Evolutionary conservation across 2,329 filamentous ascomycete genomes (phyloP).

Genomic region (Rosellinia necatrix): DNA sequence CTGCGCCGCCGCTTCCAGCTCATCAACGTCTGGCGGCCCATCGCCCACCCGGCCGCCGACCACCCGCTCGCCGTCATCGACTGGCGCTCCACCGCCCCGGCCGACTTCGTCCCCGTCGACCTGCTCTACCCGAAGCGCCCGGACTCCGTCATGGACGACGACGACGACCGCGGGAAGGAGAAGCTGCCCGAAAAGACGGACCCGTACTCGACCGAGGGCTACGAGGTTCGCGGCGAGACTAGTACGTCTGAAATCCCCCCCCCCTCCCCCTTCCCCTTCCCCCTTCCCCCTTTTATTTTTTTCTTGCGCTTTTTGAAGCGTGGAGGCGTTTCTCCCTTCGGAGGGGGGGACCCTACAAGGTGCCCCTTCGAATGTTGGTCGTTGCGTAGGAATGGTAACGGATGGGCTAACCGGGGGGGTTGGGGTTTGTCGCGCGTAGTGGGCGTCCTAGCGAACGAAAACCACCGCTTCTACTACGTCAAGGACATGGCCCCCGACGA

Average conservation of each 20-base stretch:
- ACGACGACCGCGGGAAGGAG: slow-evolving; percentile 65
- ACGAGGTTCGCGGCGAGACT: slow-evolving; percentile 66
- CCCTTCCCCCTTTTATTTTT: too few species aligned
- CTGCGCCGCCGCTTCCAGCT: slow-evolving; percentile 63
- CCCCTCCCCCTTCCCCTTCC: too few species aligned
- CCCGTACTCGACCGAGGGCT: slow-evolving; percentile 58
- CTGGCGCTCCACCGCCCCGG: slow-evolving; percentile 59
- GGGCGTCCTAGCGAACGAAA: slow-evolving; percentile 59
- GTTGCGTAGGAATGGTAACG: too few species aligned
- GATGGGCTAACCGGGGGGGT: too few species aligned
- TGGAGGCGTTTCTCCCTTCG: too few species aligned
- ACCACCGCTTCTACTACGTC: slow-evolving; percentile 66
- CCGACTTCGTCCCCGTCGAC: slow-evolving; percentile 64
- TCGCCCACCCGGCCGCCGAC: slow-evolving; percentile 64
- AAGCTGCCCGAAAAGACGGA: slow-evolving; percentile 48
- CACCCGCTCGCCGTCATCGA: slow-evolving; percentile 67
- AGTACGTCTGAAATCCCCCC: too few species aligned
- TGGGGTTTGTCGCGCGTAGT: too few species aligned
- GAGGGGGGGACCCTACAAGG: too few species aligned
- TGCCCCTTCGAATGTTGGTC: too few species aligned
- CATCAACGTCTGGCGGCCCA: slow-evolving; percentile 74
- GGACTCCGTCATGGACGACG: slow-evolving; percentile 47
- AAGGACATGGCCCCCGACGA: slow-evolving; percentile 68
- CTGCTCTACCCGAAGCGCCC: slow-evolving; percentile 60
- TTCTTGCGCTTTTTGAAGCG: too few species aligned